These are phyloP conservation scores for Leptodermis oblonga DNA, from an alignment of 257 asterid species.

Conservation along the genomic window DNA sequence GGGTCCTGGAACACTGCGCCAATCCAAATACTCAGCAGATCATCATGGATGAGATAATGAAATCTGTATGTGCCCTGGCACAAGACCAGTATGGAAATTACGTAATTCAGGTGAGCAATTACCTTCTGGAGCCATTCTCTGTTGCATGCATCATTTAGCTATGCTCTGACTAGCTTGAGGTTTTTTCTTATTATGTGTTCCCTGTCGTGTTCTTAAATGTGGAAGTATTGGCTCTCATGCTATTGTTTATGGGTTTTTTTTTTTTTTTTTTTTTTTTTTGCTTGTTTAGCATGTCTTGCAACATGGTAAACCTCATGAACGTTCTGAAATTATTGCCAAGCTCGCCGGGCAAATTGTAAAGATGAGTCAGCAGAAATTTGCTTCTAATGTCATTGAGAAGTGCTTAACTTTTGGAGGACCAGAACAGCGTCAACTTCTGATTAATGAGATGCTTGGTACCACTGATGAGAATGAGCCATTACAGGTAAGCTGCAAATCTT, in stretches of 20 bases:
- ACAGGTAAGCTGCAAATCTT: constrained; percentile 47
- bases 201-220: background rate
- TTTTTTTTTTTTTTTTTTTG: constrained; percentile 8
- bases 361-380: constrained; percentile 93
- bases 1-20: constrained; percentile 73
- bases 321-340: constrained; percentile 56
- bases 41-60: constrained; percentile 76
- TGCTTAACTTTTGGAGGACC: constrained; percentile 72
- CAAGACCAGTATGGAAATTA: constrained; percentile 88
- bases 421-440: constrained; percentile 63
- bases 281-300: constrained; percentile 67
- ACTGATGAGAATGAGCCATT: constrained; percentile 82
- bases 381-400: constrained; percentile 90
- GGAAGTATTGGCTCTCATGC: background rate
- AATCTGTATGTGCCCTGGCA: constrained; percentile 61
- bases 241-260: too few species aligned
- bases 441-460: constrained; percentile 82
- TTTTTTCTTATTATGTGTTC: background rate
- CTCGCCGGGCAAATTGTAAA: constrained; percentile 83
- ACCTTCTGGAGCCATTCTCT: background rate
- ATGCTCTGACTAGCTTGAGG: background rate
- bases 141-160: background rate
- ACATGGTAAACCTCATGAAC: constrained; percentile 72
- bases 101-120: constrained; percentile 91
- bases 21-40: constrained; percentile 53